phyloP scores from a whole-genome alignment of 225 moss, liverwort and hornwort genomes.

The Sphagnum tenellum region DNA sequence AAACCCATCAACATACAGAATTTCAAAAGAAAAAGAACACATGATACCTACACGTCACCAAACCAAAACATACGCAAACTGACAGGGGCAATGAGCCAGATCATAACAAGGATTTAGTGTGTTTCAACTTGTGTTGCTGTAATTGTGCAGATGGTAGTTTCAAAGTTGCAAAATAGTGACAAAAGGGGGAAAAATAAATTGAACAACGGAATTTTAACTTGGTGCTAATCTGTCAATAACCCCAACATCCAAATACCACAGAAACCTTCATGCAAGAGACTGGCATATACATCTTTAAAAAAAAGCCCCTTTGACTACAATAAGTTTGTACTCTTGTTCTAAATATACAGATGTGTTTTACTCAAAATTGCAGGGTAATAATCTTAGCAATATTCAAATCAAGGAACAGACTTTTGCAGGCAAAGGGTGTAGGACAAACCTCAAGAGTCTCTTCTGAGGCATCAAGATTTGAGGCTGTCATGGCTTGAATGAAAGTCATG shows the following conservation, averaged over 20 bases:
- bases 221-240: no score
- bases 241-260: no score
- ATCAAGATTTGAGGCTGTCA: conserved; percentile 33
- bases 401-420: not conserved
- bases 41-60: not conserved
- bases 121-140: no score
- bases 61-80: not conserved
- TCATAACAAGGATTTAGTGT: no score
- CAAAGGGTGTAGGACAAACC: not conserved
- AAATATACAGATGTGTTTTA: not conserved
- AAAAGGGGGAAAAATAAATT: no score
- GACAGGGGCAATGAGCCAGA: not conserved
- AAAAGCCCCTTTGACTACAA: no score
- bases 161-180: no score
- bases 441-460: conserved; percentile 48
- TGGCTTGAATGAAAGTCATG: conserved; percentile 36
- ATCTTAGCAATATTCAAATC: not conserved
- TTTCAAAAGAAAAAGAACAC: not conserved
- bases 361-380: no score
- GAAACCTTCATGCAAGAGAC: no score
- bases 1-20: not conserved
- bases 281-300: no score
- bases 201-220: no score
- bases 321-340: not conserved
- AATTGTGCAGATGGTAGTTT: no score